These are phyloP conservation scores for Ganoderma multipileum DNA, from an alignment of 1,284 basidiomycete species.

Conservation along the genomic window DNA sequence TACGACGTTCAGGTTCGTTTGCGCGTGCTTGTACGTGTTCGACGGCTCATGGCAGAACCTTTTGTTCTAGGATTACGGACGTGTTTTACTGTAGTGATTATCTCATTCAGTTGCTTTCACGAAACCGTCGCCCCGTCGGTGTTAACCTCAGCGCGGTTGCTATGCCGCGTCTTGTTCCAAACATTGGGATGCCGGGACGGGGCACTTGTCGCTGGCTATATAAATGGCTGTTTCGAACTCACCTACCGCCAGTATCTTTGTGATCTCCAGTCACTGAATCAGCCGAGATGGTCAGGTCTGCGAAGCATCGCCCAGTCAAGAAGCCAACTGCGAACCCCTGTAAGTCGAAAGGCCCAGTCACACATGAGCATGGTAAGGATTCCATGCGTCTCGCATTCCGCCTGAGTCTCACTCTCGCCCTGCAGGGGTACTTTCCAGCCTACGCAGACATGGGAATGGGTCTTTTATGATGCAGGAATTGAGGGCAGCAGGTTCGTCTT, in stretches of 20 bases:
- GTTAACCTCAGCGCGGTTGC: not conserved
- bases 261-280: not conserved
- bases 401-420: not conserved
- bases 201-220: not conserved
- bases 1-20: not conserved
- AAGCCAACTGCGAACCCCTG: not conserved
- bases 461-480: not conserved
- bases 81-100: not conserved
- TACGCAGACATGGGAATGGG: not conserved
- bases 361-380: not conserved
- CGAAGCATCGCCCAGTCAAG: not conserved
- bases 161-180: not conserved
- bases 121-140: not conserved
- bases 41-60: not conserved
- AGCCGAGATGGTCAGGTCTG: not conserved
- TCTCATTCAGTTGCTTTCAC: not conserved
- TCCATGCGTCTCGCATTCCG: not conserved
- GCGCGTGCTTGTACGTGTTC: not conserved
- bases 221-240: not conserved
- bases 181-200: not conserved
- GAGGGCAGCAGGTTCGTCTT: not conserved
- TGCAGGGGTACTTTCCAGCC: not conserved
- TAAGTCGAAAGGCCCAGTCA: too few relatives aligned
- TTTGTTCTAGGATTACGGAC: not conserved
- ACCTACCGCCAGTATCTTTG: not conserved